A percentile compares a stretch with the other conserved stretches of the same genome.
phyloP scores from a whole-genome alignment of 306 rosid genomes.

The Leucaena leucocephala region DNA sequence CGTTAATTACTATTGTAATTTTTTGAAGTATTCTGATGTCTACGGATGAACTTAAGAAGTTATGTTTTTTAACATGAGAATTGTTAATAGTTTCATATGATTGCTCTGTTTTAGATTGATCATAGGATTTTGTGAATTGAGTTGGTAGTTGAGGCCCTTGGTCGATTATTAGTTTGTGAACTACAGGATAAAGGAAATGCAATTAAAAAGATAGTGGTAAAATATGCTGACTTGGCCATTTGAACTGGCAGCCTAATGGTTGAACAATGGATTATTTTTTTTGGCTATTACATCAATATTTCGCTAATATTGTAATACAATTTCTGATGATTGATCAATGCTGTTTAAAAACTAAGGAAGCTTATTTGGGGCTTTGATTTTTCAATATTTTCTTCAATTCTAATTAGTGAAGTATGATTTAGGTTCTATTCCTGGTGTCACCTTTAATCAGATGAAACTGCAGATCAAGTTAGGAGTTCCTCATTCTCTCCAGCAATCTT shows the following conservation, averaged over 20 bases:
- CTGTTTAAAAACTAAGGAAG: background rate
- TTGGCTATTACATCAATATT: background rate
- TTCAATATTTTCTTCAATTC: conserved; percentile 28
- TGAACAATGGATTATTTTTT: background rate
- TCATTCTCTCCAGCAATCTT: conserved; percentile 67
- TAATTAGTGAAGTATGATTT: conserved; percentile 39
- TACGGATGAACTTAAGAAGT: background rate
- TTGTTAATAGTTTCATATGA: background rate
- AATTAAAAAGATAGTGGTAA: too few species aligned
- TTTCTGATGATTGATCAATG: conserved; percentile 10
- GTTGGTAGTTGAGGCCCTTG: background rate
- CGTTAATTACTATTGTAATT: background rate
- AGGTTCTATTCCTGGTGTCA: conserved; percentile 93
- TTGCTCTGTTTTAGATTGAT: conserved; percentile 7
- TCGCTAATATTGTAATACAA: background rate
- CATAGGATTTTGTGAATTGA: background rate
- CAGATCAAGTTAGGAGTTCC: conserved; percentile 94
- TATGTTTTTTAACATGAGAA: background rate
- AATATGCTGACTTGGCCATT: background rate
- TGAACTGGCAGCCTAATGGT: background rate
- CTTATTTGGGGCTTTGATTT: background rate
- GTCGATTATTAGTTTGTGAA: background rate
- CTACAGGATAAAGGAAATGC: background rate
- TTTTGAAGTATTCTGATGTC: background rate
- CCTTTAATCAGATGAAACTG: conserved; percentile 83